Evolutionary conservation across 352 stramenopile species (phyloP), one percentile per base, ranked within the genome.

Genomic region (Saprolegnia parasitica): DNA sequence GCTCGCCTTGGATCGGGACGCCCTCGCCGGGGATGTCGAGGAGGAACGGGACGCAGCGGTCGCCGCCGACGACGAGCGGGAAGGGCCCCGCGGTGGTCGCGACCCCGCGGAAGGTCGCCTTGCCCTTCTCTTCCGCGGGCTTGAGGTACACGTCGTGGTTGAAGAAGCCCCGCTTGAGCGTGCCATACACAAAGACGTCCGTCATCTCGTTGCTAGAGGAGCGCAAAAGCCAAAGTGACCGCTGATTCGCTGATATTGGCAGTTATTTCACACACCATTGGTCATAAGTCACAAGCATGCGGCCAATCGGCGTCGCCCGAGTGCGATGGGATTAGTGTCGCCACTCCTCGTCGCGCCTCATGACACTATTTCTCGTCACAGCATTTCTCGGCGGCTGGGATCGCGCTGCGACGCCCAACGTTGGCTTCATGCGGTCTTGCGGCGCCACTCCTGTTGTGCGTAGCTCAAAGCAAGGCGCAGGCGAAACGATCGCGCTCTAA

Each of bases 121-220:
- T 90, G 70, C 73, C 75, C 4, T 76, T 42, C 29, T 73, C 76
- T 16, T 80, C 76, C 0, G 80, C 80, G 4, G 80, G 83, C 23
- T 78, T 68, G 26, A 92, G 71, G 71, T 92, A 92, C 73, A 74
- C 63, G 6, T 77, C 65, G 67, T 91, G 88, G 78, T 93, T 93
- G 66, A 81, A 83, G 56, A 91, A 76, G 10, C 74, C 82, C 13
- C 74, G 76, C 79, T 93, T 93, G 65, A 93, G 81, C 40, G 84
- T 93, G 29, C 84, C 85, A 66, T 93, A 91, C 32, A 93, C 84
- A 66, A 90, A 91, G 68, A 93, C 81, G 26, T 83, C 62, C 58
- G 77, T 85, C 20, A 24, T 47, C 11, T 46, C 18, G 42, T 49
- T 60, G 52, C 52, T 26, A 42, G 52, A 60, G 52, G 52, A 35